phyloP scores from a whole-genome alignment of 2,329 filamentous ascomycete genomes.

The Alternaria atra region DNA sequence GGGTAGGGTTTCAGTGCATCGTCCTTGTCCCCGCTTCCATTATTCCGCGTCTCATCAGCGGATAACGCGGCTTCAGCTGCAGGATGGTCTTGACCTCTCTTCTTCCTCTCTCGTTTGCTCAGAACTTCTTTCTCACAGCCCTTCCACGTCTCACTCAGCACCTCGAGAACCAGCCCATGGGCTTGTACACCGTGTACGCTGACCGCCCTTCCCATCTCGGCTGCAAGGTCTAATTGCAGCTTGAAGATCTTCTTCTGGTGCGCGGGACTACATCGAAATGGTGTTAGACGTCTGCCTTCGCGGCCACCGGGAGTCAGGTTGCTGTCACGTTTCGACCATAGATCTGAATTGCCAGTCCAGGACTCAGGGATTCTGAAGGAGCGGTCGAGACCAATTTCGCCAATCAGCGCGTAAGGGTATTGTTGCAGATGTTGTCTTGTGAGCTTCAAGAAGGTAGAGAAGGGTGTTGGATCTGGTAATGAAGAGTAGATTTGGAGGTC shows the following conservation, averaged over 20 bases:
- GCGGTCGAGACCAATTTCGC: slow-evolving; percentile 81
- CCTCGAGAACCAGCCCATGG: slow-evolving; percentile 74
- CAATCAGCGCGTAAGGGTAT: slow-evolving; percentile 73
- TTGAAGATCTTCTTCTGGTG: slow-evolving; percentile 74
- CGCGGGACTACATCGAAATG: slow-evolving; percentile 71
- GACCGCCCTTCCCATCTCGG: slow-evolving; percentile 69
- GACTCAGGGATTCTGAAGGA: slow-evolving; percentile 75
- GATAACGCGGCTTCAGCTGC: slow-evolving; percentile 18
- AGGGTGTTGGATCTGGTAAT: slow-evolving; percentile 68
- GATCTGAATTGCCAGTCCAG: slow-evolving; percentile 54
- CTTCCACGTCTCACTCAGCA: slow-evolving; percentile 72
- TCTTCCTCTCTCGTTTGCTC: slow-evolving; percentile 65
- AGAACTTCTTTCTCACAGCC: slow-evolving; percentile 71
- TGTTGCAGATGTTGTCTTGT: slow-evolving; percentile 64
- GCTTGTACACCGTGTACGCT: slow-evolving; percentile 80
- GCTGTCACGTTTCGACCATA: slow-evolving; percentile 54
- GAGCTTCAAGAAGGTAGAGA: slow-evolving; percentile 66
- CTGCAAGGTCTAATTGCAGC: slow-evolving; percentile 76
- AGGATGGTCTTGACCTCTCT: slow-evolving; percentile 29
- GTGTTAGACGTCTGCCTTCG: slow-evolving; percentile 73
- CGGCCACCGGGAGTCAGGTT: slow-evolving; percentile 73
- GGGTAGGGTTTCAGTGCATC: slow-evolving; percentile 73
- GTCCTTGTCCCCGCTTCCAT: slow-evolving; percentile 8
- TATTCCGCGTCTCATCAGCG: neutral
- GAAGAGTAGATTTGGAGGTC: slow-evolving; percentile 54